Conservation (phyloP, 441 rosid genomes). For the Erodium texanum region DNA sequence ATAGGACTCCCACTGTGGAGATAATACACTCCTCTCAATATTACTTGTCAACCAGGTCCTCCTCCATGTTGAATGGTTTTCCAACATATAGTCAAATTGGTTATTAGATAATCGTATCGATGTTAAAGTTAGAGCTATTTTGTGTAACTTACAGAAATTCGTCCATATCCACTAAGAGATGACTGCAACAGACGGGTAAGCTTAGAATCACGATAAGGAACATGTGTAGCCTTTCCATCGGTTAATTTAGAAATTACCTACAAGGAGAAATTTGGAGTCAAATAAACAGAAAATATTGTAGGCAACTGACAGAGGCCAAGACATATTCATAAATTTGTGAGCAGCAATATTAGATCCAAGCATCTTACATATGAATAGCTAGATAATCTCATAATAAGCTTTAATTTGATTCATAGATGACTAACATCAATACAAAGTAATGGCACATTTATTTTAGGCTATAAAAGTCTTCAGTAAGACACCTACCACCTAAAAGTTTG, state of each 20-base stretch:
- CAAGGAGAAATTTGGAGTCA: slow-evolving; percentile 17
- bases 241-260: slow-evolving; percentile 97
- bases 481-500: neutral
- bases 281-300: slow-evolving; percentile 9
- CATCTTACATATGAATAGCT: neutral
- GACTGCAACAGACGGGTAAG: slow-evolving; percentile 98
- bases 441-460: neutral
- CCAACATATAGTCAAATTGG: slow-evolving; percentile 1
- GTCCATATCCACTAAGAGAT: slow-evolving; percentile 93
- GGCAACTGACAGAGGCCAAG: slow-evolving; percentile 2
- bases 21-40: neutral
- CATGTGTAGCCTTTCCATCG: slow-evolving; percentile 97
- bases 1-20: neutral
- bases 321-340: neutral
- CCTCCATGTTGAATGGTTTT: neutral
- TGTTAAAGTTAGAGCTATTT: neutral
- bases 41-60: neutral
- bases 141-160: slow-evolving; percentile 77
- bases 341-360: neutral
- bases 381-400: neutral
- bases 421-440: neutral
- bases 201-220: slow-evolving; percentile 97
- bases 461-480: neutral
- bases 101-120: slow-evolving; percentile 4
- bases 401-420: neutral